Base-by-base conservation (phyloP, 345 rosid species). In the Linum lewisii region DNA sequence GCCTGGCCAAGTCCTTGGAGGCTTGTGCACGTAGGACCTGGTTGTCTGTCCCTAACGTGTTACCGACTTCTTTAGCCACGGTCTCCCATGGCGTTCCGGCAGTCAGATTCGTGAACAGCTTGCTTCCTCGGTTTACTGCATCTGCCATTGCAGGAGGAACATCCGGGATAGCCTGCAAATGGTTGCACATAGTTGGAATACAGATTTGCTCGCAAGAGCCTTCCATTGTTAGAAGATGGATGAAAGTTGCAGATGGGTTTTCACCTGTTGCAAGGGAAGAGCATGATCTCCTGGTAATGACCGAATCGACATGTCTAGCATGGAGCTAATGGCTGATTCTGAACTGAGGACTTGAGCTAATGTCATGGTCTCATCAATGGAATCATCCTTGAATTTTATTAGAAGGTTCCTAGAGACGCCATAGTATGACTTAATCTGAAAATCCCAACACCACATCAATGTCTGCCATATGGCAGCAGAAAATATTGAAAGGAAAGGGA, bases 101-200 rank as follows among this genome's bases (percentile, higher is more conserved):
- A 3, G 92, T 79, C 61, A 93, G 75, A 73, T 81, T 93, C 0
- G 92, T 84, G 21, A 93, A 57, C 60, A 93, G 63, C 72, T 89
- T 92, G 49, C 95, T 84, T 68, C 95, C 95, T 45, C 86, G 79
- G 32, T 87, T 89, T 56, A 89, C 95, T 2, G 95, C 99, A 54
- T 89, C 90, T 13, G 95, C 96, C 97, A 93, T 87, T 70, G 88
- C 89, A 21, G 99, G 99, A 42, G 99, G 92, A 54, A 93, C 95
- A 75, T 89, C 99, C 9, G 97, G 97, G 32, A 89, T 72, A 16
- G 84, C 87, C 99, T 93, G 77, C 61, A 44, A 69, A 53, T 70
- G 55, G 45, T 59, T 93, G 75, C 61, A 42, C 67, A 55, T 69
- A 55, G 51, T 59, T 56, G 47, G 29, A 21, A 15, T 9, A 38